phyloP scores from a whole-genome alignment of 176 grass and related monocot species.

The Phragmites australis region DNA sequence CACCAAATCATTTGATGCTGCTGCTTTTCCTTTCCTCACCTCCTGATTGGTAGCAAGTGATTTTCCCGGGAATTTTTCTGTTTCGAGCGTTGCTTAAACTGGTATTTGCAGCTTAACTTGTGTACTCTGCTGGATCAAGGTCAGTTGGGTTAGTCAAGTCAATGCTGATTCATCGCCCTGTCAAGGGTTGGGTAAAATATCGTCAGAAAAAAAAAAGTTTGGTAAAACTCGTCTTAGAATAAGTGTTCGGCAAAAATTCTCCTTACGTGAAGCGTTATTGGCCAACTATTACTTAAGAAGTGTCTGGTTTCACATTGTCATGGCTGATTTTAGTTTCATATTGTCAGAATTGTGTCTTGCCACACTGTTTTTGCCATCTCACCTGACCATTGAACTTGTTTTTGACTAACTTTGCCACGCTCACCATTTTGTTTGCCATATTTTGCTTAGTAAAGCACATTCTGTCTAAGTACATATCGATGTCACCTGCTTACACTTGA shows the following conservation, averaged over 20 bases:
- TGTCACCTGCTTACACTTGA: not conserved
- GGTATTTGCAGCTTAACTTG: not conserved
- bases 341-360: no score
- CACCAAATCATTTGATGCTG: constrained; percentile 60
- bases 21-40: not conserved
- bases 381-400: no score
- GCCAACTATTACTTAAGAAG: no score
- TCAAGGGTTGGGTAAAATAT: constrained; percentile 5
- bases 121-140: not conserved
- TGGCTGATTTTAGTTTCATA: no score
- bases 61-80: constrained; percentile 12
- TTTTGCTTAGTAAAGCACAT: no score
- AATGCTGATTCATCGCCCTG: not conserved
- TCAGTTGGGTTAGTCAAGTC: constrained; percentile 10
- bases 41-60: not conserved
- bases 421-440: not conserved
- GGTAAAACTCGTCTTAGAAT: not conserved
- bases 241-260: not conserved
- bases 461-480: no score
- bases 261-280: no score
- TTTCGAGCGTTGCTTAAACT: not conserved
- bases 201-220: not conserved
- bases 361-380: no score
- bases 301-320: no score
- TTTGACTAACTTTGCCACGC: no score